Evolutionary conservation across 225 moss, liverwort and hornwort genomes (phyloP), one percentile per base, ranked within the genome.

Genomic region (Takakia lepidozioides): DNA sequence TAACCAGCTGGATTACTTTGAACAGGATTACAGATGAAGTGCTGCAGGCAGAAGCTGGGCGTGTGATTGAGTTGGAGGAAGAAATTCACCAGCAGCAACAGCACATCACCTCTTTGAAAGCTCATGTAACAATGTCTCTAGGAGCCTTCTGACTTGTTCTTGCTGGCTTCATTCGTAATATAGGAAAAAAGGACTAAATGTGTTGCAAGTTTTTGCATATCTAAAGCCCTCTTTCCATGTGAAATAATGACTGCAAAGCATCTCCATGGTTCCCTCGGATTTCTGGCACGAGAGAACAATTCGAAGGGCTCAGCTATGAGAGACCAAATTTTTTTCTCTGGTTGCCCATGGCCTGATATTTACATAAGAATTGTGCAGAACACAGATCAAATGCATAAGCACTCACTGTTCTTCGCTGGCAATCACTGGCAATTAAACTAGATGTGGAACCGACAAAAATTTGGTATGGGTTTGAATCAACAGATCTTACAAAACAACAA

Each of bases 21-120:
- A 39, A 22, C 68, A 86, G 85, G 53, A 63, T 81, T 39, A 88
- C 93, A 14, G 67, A 88, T 9, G 72, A 76, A 25, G 76, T 74
- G 73, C 57, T 88, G 49, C 76, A 81, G 73, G 77, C 52, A 21
- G 77, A 92, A 23, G 48, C 50, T 6, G 72, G 68, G 3, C 68
- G 19, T 28, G 35, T 74, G 32, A 21, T 78, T 36, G 78, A 80
- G 49, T 19, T 92, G 17, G 87, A 85, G 22, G 92, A 92, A 51
- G 75, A 83, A 52, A 54, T 73, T 41, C 17, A 55, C 5, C 73
- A 69, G 28, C 76, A 65, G 46, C 62, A 59, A 17, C 78, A 73
- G 10, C 76, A 56, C 14, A 85, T 92, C 43, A 55, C 20, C 8
- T 77, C 62, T 25, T 50, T 64, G 10, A 92, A 88, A 59, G 73